Evolutionary conservation across 1,284 basidiomycete species (phyloP).

Genomic region (Ganoderma lucidum): DNA sequence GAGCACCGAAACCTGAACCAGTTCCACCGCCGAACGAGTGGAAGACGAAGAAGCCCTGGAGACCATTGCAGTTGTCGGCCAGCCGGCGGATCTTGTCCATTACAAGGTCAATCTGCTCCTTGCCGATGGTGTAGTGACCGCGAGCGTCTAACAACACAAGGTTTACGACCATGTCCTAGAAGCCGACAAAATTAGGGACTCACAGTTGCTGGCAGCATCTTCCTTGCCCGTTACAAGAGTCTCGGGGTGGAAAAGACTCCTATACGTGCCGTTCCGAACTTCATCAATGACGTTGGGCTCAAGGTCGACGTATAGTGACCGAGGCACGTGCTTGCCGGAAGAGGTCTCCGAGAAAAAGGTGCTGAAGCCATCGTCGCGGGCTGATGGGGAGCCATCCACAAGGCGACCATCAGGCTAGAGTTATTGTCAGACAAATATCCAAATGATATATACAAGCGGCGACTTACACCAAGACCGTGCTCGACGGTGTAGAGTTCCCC

Average conservation of each 20-base stretch:
- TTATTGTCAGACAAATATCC: constrained; percentile 20
- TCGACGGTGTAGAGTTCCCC: constrained; percentile 94
- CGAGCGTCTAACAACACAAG: constrained; percentile 76
- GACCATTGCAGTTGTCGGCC: constrained; percentile 96
- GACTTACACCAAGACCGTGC: constrained; percentile 92
- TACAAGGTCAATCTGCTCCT: constrained; percentile 92
- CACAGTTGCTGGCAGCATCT: constrained; percentile 99
- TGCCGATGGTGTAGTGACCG: constrained; percentile 98
- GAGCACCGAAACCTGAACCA: constrained; percentile 98
- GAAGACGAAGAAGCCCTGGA: constrained; percentile 99
- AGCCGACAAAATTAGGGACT: constrained; percentile 37
- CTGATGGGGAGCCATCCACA: constrained; percentile 76
- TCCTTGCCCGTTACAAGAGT: constrained; percentile 99
- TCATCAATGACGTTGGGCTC: constrained; percentile 99
- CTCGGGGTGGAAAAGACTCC: constrained; percentile 98
- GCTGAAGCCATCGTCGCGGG: constrained; percentile 91
- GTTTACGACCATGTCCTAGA: background rate
- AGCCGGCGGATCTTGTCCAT: constrained; percentile 98
- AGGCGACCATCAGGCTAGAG: constrained; percentile 91
- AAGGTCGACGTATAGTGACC: constrained; percentile 97
- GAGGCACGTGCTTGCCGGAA: constrained; percentile 97
- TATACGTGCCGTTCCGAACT: constrained; percentile 95
- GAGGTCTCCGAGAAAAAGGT: constrained; percentile 96
- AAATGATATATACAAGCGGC: constrained; percentile 23
- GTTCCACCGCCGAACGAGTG: constrained; percentile 99